Evolutionary conservation across 331 rosid species (phyloP), one percentile per base, ranked within the genome.

Genomic region (Malus hybrid): DNA sequence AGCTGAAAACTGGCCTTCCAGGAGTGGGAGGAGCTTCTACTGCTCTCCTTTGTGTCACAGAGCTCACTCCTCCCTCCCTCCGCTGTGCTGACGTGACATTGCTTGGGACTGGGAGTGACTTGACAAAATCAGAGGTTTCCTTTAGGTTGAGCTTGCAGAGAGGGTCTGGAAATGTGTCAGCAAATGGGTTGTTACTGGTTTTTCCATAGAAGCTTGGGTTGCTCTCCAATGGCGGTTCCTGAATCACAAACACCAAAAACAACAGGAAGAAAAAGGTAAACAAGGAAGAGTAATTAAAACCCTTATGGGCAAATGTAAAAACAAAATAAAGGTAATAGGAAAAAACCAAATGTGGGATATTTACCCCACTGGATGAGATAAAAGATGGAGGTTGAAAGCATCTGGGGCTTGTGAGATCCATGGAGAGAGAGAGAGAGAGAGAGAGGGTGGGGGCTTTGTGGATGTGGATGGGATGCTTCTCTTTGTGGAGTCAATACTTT

Each of bases 1-100:
- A 95, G 73, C 88, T 76, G 86, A 95, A 95, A 69, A 92, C 86
- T 0, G 99, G 96, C 56, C 99, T 89, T 4, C 98, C 99, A n/a
- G 99, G 98, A 2, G 99, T 95, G 1, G 97, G 56, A 22, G 99
- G 99, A 79, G 99, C 81, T 67, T 87, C 96, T 13, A 71, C 29
- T 13, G 71, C 24, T 67, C 82, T 82, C 67, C 88, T 84, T 5
- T 79, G 92, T 60, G 90, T 72, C 24, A 85, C 82, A 4, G 84
- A 83, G 76, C 67, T 81, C 28, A 66, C 79, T 73, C 86, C 79
- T 71, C 86, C 89, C 72, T 85, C 92, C 54, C 85, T 85, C 64
- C 78, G 81, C 80, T 86, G 76, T 67, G 79, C 91, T 60, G 75
- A 81, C 50, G 42, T 42, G 46, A n/a, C 22, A 72, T 76, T 82